Evolutionary conservation across 1,284 basidiomycete genomes (phyloP).

Genomic region (Ceratobasidium sp.): DNA sequence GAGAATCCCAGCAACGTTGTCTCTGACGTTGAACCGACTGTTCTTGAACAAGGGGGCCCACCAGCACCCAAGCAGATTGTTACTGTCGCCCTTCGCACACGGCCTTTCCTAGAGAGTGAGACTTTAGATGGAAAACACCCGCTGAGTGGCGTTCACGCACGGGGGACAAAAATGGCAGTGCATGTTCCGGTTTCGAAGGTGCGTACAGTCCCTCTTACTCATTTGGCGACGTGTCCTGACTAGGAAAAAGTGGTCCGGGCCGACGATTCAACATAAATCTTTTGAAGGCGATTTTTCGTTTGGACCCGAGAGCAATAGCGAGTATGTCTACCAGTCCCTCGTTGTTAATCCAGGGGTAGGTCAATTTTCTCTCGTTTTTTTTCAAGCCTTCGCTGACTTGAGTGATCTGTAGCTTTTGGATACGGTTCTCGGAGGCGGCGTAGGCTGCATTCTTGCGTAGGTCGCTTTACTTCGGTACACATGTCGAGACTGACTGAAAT

Average conservation of each 20-base stretch:
- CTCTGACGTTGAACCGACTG: neutral
- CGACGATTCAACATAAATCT: slow-evolving; percentile 57
- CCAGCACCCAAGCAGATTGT: slow-evolving; percentile 53
- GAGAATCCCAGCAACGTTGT: slow-evolving; percentile 4
- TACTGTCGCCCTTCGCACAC: slow-evolving; percentile 58
- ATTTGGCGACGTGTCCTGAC: neutral
- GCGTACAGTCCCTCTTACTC: slow-evolving; percentile 7
- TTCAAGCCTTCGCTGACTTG: neutral
- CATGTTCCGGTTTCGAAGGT: slow-evolving; percentile 59
- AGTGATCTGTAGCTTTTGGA: slow-evolving; percentile 53
- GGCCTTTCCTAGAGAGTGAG: slow-evolving; percentile 55
- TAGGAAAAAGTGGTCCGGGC: slow-evolving; percentile 56
- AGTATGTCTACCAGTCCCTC: slow-evolving; percentile 58
- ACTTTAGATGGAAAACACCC: slow-evolving; percentile 47
- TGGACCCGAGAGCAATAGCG: slow-evolving; percentile 56
- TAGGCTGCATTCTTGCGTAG: slow-evolving; percentile 58
- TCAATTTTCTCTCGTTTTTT: neutral
- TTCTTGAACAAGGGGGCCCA: slow-evolving; percentile 39
- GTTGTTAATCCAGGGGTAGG: slow-evolving; percentile 56
- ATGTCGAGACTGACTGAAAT: neutral
- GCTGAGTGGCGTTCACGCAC: slow-evolving; percentile 52
- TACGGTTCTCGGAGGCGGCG: slow-evolving; percentile 56
- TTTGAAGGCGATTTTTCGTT: slow-evolving; percentile 58
- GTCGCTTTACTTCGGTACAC: slow-evolving; percentile 1
- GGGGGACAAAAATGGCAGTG: slow-evolving; percentile 57